phyloP scores from a whole-genome alignment of 169 alveolate genomes.

The Perkinsus marinus region DNA sequence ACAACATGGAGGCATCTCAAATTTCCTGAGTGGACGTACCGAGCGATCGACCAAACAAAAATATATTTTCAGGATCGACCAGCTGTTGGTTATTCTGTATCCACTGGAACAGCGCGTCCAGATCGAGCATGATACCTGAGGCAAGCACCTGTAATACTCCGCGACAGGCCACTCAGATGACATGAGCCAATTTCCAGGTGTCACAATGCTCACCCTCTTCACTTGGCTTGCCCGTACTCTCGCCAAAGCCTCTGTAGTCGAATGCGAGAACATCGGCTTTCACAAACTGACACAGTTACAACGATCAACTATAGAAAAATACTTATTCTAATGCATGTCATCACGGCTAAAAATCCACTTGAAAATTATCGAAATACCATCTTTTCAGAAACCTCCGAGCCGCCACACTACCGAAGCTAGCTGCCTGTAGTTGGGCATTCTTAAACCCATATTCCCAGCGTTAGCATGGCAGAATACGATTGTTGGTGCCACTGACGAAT shows the following conservation, averaged over 20 bases:
- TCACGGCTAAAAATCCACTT: background rate
- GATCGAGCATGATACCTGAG: background rate
- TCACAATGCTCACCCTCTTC: background rate
- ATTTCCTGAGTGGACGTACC: too few species aligned
- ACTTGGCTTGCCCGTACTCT: background rate
- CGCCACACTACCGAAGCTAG: background rate
- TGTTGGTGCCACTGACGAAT: background rate
- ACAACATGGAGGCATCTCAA: too few species aligned
- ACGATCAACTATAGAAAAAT: background rate
- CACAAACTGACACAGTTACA: background rate
- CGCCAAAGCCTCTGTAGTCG: background rate
- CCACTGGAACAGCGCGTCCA: background rate
- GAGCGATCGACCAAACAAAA: background rate
- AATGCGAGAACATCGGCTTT: background rate
- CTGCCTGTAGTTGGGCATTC: background rate
- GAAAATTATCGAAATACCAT: background rate
- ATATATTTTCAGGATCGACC: background rate
- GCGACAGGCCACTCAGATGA: background rate
- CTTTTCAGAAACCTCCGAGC: background rate
- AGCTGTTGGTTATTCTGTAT: background rate
- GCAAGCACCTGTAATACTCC: background rate
- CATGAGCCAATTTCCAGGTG: too few species aligned
- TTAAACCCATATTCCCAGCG: background rate
- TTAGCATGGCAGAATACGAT: background rate
- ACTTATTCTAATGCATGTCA: background rate